A percentile compares a stretch with the other conserved stretches of the same genome.
phyloP scores from a whole-genome alignment of 2,329 filamentous ascomycete species.

The Fusarium avenaceum region DNA sequence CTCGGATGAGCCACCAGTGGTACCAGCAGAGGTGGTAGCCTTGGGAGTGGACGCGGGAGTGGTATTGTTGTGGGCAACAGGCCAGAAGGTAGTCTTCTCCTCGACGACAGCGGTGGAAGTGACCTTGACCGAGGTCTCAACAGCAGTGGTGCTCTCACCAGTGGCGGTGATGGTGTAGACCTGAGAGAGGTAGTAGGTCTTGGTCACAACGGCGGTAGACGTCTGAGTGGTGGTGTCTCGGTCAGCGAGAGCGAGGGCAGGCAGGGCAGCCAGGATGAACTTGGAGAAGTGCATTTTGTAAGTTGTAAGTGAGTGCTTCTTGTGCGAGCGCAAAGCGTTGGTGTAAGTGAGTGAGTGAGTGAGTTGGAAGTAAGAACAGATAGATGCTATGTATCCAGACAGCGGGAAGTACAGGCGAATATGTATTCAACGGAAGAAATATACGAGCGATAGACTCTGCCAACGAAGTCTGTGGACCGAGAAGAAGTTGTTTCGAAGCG shows the following conservation, averaged over 20 bases:
- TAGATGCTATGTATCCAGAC: constrained; percentile 50
- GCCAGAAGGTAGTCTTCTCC: constrained; percentile 37
- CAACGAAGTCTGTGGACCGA: constrained; percentile 64
- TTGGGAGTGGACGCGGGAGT: constrained; percentile 45
- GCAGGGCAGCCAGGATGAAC: constrained; percentile 64
- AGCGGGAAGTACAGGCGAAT: constrained; percentile 32
- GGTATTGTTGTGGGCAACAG: constrained; percentile 50
- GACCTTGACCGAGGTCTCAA: constrained; percentile 33
- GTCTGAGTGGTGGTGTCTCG: constrained; percentile 61
- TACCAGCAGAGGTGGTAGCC: constrained; percentile 37
- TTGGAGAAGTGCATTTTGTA: constrained; percentile 57
- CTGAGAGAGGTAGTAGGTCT: constrained; percentile 65
- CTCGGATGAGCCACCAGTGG: constrained; percentile 46
- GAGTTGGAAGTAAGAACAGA: constrained; percentile 29
- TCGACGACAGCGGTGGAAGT: constrained; percentile 28
- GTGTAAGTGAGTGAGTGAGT: constrained; percentile 44
- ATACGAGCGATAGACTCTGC: constrained; percentile 63
- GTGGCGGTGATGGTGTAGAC: constrained; percentile 58
- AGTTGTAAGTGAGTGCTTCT: constrained; percentile 45
- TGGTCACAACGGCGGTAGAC: constrained; percentile 64
- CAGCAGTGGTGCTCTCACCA: constrained; percentile 52
- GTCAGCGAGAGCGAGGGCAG: constrained; percentile 65
- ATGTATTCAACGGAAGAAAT: constrained; percentile 43
- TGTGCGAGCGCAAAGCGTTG: constrained; percentile 25
- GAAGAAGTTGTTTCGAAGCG: constrained; percentile 43